A percentile compares a stretch with the other conserved stretches of the same genome.
phyloP scores from a whole-genome alignment of 2,329 filamentous ascomycete species.

The Diaporthe capsici region DNA sequence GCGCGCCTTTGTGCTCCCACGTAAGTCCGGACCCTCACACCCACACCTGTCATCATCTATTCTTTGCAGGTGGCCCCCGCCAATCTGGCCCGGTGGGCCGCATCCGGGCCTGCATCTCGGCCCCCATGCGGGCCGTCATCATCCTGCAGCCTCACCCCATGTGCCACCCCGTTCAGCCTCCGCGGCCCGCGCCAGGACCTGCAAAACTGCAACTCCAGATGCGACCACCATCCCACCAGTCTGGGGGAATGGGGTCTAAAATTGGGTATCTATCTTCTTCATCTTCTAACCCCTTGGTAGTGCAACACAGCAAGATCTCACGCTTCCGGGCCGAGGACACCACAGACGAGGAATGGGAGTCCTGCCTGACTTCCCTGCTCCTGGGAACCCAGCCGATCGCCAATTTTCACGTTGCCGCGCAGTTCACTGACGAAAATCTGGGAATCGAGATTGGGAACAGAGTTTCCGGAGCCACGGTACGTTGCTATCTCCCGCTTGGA shows the following conservation, averaged over 20 bases:
- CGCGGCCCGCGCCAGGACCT: constrained; percentile 15
- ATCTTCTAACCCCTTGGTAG: constrained; percentile 50
- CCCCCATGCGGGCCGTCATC: constrained; percentile 20
- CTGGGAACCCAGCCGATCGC: constrained; percentile 62
- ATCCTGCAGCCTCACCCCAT: constrained; percentile 53
- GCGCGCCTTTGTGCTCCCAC: constrained; percentile 36
- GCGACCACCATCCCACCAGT: background rate
- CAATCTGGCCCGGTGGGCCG: constrained; percentile 38
- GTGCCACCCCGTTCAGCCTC: constrained; percentile 26
- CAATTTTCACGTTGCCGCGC: constrained; percentile 72
- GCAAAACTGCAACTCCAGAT: background rate
- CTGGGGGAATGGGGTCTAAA: constrained; percentile 8
- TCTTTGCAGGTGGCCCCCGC: constrained; percentile 34
- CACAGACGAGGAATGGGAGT: constrained; percentile 76
- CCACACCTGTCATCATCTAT: constrained; percentile 19
- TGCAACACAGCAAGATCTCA: constrained; percentile 69
- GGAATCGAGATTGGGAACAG: constrained; percentile 75
- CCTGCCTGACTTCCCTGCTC: constrained; percentile 70
- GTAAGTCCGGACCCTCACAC: constrained; percentile 18
- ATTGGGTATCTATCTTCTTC: background rate
- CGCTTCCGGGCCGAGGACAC: constrained; percentile 68
- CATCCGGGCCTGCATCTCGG: constrained; percentile 24
- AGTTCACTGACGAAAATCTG: constrained; percentile 68
- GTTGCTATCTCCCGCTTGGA: constrained; percentile 46
- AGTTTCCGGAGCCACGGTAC: constrained; percentile 77